Evolutionary conservation across 2,329 filamentous ascomycete genomes (phyloP), one percentile per base, ranked within the genome.

Genomic region (Phialophora macrospora): DNA sequence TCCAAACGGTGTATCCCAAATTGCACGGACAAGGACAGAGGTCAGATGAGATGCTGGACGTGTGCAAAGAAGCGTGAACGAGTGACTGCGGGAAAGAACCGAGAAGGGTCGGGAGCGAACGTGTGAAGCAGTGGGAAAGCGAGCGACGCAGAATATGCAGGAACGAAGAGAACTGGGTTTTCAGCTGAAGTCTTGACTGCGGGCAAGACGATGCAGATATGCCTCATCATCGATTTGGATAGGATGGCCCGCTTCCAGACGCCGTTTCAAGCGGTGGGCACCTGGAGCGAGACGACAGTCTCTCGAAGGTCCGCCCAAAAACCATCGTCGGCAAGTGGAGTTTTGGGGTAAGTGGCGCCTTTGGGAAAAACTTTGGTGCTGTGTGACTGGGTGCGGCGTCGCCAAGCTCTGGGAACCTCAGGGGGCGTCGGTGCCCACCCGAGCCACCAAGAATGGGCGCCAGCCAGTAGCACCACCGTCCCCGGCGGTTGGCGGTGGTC

Each of bases 261-360:
- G 65, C 60, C 60, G 64, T 69, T 69, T 69, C 67, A 66, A 52
- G 58, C 46, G 41, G 58, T 44, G 58, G 58, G 46, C 57, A 49
- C 38, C 41, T 26, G 55, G 55, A 58, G 55, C 34, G 44, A n/a
- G 55, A 58, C 55, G 24, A 58, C 55, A n/a, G 24, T 20, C 24
- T 26, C 48, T 38, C 22, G 38, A 41, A 20, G 38, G 14, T n/a
- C 38, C 20, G 56, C 30, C 52, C 30, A 51, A 49, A 46, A 49
- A 34, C 24, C 52, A 55, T 55, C 52, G 28, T 9, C 52, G 52
- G 52, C 24, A 34, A 30, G 52, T 55, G 52, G 52, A 55, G 26
- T 30, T 20, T 32, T 20, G 20, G 52, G 52, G 52, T 22, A 26
- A 62, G 60, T 55, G 60, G 60, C 60, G 60, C 55, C 11, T 55